These are phyloP conservation scores for Tulasnella sp. DNA, from an alignment of 768 basidiomycete species.

Conservation along the genomic window DNA sequence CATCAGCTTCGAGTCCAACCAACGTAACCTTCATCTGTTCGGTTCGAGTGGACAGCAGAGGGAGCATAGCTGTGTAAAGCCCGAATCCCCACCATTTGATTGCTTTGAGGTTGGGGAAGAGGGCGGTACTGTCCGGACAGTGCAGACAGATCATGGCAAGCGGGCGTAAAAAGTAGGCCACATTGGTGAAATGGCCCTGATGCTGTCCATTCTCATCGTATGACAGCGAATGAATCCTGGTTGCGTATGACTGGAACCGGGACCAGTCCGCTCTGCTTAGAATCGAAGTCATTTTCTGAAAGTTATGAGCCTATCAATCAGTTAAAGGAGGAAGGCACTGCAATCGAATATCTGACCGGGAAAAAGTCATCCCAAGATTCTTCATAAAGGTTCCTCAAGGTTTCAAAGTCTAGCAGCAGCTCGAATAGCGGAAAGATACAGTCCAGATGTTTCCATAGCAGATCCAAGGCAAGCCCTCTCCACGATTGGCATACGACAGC, in stretches of 20 bases:
- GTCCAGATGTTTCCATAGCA: not conserved
- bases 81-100: not conserved
- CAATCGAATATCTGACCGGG: not conserved
- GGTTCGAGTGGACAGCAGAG: not conserved
- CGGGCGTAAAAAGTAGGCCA: not conserved
- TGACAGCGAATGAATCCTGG: not conserved
- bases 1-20: not conserved
- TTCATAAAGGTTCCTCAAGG: not conserved
- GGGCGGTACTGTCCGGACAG: not conserved
- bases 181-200: not conserved
- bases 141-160: not conserved
- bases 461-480: not conserved
- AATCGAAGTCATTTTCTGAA: not conserved
- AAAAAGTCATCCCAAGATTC: not conserved
- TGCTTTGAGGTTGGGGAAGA: not conserved
- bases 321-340: not conserved
- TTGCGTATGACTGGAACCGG: not conserved
- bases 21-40: not conserved
- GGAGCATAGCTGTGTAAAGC: not conserved
- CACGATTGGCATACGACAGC: not conserved
- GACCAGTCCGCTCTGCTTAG: not conserved
- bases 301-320: not conserved
- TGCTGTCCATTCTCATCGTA: not conserved
- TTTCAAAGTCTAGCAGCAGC: not conserved
- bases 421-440: not conserved